phyloP scores from a whole-genome alignment of 768 basidiomycete species.

The Auricularia sp. region DNA sequence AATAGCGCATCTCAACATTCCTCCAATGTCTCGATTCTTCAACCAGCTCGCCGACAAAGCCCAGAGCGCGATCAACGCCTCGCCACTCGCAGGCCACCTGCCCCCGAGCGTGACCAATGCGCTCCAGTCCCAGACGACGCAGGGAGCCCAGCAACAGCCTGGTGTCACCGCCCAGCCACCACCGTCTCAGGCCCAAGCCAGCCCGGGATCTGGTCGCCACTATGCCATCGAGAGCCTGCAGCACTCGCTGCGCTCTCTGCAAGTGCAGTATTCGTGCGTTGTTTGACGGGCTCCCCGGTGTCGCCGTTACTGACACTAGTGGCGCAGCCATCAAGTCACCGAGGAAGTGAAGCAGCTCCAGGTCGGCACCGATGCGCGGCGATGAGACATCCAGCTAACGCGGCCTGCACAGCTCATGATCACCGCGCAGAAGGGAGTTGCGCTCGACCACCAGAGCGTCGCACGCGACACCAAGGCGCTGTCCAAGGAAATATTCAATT shows the following conservation, averaged over 20 bases:
- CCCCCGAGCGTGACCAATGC: constrained; percentile 18
- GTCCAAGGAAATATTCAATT: constrained; percentile 78
- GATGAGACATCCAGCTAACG: constrained; percentile 31
- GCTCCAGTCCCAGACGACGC: constrained; percentile 9
- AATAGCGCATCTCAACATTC: background rate
- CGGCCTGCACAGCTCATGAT: constrained; percentile 69
- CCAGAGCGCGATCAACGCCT: constrained; percentile 54
- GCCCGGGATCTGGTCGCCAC: constrained; percentile 36
- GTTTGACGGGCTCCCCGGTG: background rate
- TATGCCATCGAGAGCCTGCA: constrained; percentile 53
- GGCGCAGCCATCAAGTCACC: constrained; percentile 1
- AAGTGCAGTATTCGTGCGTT: constrained; percentile 63
- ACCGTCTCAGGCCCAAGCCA: constrained; percentile 31
- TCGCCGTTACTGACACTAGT: background rate
- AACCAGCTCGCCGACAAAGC: constrained; percentile 67
- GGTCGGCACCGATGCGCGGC: background rate
- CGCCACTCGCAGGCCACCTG: constrained; percentile 47
- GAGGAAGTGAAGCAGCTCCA: constrained; percentile 7
- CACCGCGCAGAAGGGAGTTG: constrained; percentile 66
- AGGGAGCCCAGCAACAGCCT: constrained; percentile 19
- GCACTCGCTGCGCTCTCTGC: constrained; percentile 60
- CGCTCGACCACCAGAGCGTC: constrained; percentile 60
- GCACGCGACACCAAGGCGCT: constrained; percentile 57
- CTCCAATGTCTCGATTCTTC: constrained; percentile 48
- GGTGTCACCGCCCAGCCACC: constrained; percentile 20